These are phyloP conservation scores for Capsella bursapastoris DNA, from an alignment of 345 rosid genomes.

Conservation along the genomic window DNA sequence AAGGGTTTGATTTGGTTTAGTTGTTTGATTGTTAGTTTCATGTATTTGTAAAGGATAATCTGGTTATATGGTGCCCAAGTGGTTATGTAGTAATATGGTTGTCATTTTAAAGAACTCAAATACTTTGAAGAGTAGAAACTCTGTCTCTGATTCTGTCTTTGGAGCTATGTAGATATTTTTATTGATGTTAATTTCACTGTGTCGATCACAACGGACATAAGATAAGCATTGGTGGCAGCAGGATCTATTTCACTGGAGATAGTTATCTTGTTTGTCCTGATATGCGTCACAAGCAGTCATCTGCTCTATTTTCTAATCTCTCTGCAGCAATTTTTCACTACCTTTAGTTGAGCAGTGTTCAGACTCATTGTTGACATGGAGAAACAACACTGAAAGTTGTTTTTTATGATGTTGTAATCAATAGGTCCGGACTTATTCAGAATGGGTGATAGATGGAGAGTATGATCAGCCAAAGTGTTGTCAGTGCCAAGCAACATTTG, in stretches of 20 bases:
- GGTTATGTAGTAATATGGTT: background rate
- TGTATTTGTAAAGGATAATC: background rate
- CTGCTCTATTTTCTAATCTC: background rate
- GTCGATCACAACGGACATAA: background rate
- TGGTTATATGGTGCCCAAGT: background rate
- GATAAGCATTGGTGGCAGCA: slow-evolving; percentile 5
- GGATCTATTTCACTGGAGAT: background rate
- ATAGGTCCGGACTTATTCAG: slow-evolving; percentile 95
- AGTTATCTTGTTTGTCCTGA: background rate
- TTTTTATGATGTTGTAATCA: slow-evolving; percentile 26
- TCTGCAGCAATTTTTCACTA: background rate
- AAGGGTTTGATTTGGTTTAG: slow-evolving; percentile 12
- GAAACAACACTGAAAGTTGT: slow-evolving; percentile 25
- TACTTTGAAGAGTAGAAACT: background rate
- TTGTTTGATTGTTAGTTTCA: background rate
- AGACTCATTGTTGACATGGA: background rate
- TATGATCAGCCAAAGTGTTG: slow-evolving; percentile 99
- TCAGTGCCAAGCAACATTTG: slow-evolving; percentile 72
- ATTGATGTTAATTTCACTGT: slow-evolving; percentile 3
- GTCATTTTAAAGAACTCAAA: background rate
- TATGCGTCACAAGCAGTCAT: slow-evolving; percentile 6
- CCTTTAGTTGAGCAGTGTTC: background rate
- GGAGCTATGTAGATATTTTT: background rate
- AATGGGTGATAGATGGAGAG: slow-evolving; percentile 99
- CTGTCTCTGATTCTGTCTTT: background rate